Evolutionary conservation across 164 flowering plant species (phyloP), one percentile per base, ranked within the genome.

Genomic region (Sextonia rubra): DNA sequence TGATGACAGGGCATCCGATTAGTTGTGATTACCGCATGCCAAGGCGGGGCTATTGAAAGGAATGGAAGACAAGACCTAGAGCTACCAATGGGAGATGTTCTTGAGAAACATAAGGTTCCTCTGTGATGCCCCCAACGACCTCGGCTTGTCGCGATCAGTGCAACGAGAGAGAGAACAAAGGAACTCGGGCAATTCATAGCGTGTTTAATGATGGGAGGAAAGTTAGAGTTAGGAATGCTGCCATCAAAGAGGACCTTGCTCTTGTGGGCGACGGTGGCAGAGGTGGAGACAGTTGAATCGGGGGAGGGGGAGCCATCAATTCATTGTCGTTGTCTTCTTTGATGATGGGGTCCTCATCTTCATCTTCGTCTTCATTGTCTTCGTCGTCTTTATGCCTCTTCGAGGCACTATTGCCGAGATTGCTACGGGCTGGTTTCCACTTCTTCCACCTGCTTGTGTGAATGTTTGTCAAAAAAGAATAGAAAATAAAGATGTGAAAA

Each of bases 1-100:
- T 6, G 49, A 47, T 6, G 49, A 47, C 6, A 7, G 11, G 12
- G 73, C 83, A 32, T 81, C 90, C 4, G 73, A 60, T 63, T 72
- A 80, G 65, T 87, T 89, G 73, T 73, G 87, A 67, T 90, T 93
- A 27, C 66, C 47, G 24, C 64, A 71, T 7, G 47, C 69, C 68
- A 83, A 65, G 37, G 79, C 76, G 24, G 88, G 77, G 71, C 81
- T 68, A 69, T 90, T 94, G 2, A 83, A 76, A 0, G 95, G 91
- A 64, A 91, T 83, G n/a, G 88, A 80, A 0, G 98, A 91, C 65
- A 91, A 44, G 17, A 89, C 96, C 85, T 95, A 97, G 15, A 95
- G 79, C 87, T 95, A 98, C 25, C 98, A 97, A 68, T 88, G 83
- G 32, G 98, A 92, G 37, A 95, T 81, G 77, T 93, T 95, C 86